Percentiles rank a stretch among this genome's conserved stretches.
Evolutionary conservation across 306 rosid genomes (phyloP).

Genomic region (Trichosanthes cucumerina): DNA sequence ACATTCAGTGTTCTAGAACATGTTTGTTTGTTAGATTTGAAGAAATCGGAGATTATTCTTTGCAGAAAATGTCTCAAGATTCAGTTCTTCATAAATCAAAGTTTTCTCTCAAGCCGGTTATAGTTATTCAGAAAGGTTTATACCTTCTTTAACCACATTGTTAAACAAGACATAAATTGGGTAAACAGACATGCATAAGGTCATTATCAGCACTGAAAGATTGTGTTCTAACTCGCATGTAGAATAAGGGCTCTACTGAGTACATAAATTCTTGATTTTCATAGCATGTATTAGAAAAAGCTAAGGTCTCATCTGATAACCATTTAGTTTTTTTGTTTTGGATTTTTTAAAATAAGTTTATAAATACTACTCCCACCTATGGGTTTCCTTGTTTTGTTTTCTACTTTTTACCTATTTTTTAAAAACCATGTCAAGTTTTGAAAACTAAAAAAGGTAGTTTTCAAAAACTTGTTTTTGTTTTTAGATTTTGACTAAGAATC

Average conservation of each 20-base stretch:
- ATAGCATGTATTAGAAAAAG: neutral
- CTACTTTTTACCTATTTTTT: too few relatives aligned
- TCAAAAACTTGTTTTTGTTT: too few relatives aligned
- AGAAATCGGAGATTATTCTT: neutral
- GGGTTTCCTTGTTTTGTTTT: too few relatives aligned
- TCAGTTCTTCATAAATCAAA: neutral
- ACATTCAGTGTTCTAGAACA: neutral
- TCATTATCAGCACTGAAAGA: neutral
- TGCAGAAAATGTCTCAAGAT: neutral
- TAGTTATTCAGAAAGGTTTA: neutral
- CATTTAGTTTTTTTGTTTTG: too few relatives aligned
- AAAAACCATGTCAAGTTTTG: too few relatives aligned
- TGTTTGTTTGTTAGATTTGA: neutral
- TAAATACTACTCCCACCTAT: too few relatives aligned
- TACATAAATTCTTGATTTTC: neutral
- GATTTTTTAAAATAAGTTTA: too few relatives aligned
- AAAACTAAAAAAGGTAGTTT: too few relatives aligned
- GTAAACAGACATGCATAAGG: neutral
- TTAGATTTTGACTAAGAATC: too few relatives aligned
- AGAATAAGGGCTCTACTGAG: neutral
- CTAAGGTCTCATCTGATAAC: too few relatives aligned
- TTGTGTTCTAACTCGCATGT: neutral
- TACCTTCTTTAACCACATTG: neutral
- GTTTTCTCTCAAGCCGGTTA: neutral
- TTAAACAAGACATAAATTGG: neutral